phyloP scores from a whole-genome alignment of 2,329 filamentous ascomycete genomes.

The Stagonosporopsis tanaceti region DNA sequence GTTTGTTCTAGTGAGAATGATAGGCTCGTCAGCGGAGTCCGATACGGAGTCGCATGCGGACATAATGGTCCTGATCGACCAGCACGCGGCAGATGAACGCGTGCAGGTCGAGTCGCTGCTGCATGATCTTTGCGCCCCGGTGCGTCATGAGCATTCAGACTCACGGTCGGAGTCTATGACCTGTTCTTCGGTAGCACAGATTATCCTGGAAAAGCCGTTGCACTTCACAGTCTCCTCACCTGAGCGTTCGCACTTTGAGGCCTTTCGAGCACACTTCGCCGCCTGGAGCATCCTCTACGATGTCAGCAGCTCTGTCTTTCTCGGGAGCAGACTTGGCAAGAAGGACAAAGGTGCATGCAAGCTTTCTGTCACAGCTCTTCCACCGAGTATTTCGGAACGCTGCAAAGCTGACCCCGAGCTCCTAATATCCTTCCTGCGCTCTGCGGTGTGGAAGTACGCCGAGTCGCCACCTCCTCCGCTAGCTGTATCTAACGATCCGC shows the following conservation, averaged over 20 bases:
- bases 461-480: constrained; percentile 22
- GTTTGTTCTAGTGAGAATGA: constrained; percentile 78
- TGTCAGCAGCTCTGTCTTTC: constrained; percentile 35
- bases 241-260: constrained; percentile 68
- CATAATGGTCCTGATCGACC: constrained; percentile 80
- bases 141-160: constrained; percentile 2
- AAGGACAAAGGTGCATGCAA: constrained; percentile 17
- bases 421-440: constrained; percentile 75
- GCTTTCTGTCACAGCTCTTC: constrained; percentile 67
- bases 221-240: constrained; percentile 69
- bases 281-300: constrained; percentile 78
- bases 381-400: constrained; percentile 76
- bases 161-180: constrained; percentile 43
- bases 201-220: constrained; percentile 60
- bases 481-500: not conserved
- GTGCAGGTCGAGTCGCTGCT: constrained; percentile 80
- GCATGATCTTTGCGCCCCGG: constrained; percentile 58
- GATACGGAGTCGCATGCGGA: constrained; percentile 16
- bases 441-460: constrained; percentile 72
- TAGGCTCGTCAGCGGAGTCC: constrained; percentile 19
- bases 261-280: constrained; percentile 65
- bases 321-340: constrained; percentile 1
- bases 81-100: constrained; percentile 94
- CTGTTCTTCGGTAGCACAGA: constrained; percentile 40
- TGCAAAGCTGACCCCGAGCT: constrained; percentile 76